A percentile compares a stretch with the other conserved stretches of the same genome.
phyloP scores from a whole-genome alignment of 169 alveolate genomes.

The Cryptosporidium muris region DNA sequence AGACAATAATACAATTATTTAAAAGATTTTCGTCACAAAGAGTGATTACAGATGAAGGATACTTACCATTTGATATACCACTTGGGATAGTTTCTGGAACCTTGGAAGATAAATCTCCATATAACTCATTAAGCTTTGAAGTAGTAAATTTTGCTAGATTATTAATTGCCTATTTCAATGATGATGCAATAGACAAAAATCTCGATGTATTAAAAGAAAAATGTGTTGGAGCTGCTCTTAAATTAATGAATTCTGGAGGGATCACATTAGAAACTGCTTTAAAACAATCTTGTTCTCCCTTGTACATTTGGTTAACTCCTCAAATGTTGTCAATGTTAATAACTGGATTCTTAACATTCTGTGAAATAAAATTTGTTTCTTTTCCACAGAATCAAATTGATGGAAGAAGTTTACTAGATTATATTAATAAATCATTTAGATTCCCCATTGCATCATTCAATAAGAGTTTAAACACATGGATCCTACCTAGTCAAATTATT shows the following conservation, averaged over 20 bases:
- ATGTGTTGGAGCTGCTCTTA: slow-evolving; percentile 19
- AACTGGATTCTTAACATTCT: slow-evolving; percentile 55
- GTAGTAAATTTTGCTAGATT: slow-evolving; percentile 56
- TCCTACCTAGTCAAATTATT: slow-evolving; percentile 2
- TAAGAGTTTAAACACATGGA: slow-evolving; percentile 24
- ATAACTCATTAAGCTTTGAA: slow-evolving; percentile 42
- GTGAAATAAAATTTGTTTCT: slow-evolving; percentile 15
- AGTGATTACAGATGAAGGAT: slow-evolving; percentile 31
- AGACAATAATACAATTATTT: slow-evolving; percentile 18
- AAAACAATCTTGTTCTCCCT: slow-evolving; percentile 33
- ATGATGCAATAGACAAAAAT: slow-evolving; percentile 30
- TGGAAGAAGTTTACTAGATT: slow-evolving; percentile 31
- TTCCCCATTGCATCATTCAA: slow-evolving; percentile 23
- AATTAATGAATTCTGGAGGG: slow-evolving; percentile 37
- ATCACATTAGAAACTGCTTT: slow-evolving; percentile 17
- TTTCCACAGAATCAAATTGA: slow-evolving; percentile 21
- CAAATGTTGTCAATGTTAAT: slow-evolving; percentile 16
- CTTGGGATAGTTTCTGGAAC: slow-evolving; percentile 54
- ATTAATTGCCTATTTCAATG: slow-evolving; percentile 49
- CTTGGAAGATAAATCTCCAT: slow-evolving; percentile 10
- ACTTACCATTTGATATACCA: slow-evolving; percentile 61
- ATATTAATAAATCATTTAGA: slow-evolving; percentile 7
- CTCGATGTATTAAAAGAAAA: slow-evolving; percentile 19
- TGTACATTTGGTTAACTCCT: slow-evolving; percentile 15
- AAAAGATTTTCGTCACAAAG: slow-evolving; percentile 23